Percentiles rank a stretch among this genome's conserved stretches.
Conservation (phyloP, 129 eudicot genomes). For the Artemisia annua region DNA sequence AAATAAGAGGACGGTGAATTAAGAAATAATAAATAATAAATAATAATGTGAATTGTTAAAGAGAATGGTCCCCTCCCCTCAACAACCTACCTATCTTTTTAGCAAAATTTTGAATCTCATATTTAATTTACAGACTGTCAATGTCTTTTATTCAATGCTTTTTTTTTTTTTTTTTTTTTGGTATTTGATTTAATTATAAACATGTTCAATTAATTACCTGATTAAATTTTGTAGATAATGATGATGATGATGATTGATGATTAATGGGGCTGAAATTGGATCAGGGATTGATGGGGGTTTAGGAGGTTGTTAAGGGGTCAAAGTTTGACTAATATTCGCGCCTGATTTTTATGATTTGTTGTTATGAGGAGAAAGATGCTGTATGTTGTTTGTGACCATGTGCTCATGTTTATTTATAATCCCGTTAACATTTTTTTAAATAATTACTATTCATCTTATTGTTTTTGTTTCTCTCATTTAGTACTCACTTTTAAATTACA, state of each 20-base stretch:
- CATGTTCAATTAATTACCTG: neutral
- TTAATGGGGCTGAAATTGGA: slow-evolving; percentile 5
- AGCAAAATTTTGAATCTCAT: too few species aligned
- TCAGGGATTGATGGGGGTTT: neutral
- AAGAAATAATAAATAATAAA: too few species aligned
- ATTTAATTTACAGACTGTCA: slow-evolving; percentile 13
- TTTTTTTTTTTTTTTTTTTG: neutral
- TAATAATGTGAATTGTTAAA: neutral
- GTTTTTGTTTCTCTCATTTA: too few species aligned
- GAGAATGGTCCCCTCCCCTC: slow-evolving; percentile 20
- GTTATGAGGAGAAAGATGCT: neutral
- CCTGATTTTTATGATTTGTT: slow-evolving; percentile 17
- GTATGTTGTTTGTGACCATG: neutral
- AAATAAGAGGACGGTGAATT: slow-evolving; percentile 15
- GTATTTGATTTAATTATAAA: too few species aligned
- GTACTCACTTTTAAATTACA: too few species aligned
- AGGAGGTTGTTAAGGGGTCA: slow-evolving; percentile 19
- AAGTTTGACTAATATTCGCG: slow-evolving; percentile 32
- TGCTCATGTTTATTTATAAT: neutral
- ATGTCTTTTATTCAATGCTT: neutral
- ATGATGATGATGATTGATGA: slow-evolving; percentile 11
- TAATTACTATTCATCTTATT: too few species aligned
- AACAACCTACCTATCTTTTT: neutral
- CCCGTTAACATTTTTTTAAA: neutral
- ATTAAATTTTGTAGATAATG: too few species aligned